phyloP scores from a whole-genome alignment of 1,284 basidiomycete species.

The Ceratobasidium sp. region DNA sequence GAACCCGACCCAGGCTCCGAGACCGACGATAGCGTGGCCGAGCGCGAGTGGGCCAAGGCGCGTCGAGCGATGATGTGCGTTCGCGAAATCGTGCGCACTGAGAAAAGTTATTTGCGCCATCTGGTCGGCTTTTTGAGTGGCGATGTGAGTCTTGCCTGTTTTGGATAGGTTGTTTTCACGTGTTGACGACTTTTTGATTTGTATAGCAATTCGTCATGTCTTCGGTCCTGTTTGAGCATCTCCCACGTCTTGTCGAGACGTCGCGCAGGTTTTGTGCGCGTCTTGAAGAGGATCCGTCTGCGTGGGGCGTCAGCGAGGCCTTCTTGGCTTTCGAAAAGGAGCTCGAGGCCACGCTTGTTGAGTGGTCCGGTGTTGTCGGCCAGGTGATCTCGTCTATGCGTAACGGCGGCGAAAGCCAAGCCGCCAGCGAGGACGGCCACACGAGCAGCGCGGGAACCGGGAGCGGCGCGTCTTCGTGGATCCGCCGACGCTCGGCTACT shows the following conservation, averaged over 20 bases:
- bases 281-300: slow-evolving; percentile 71
- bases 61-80: slow-evolving; percentile 70
- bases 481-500: slow-evolving; percentile 31
- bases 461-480: slow-evolving; percentile 40
- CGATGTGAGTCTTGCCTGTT: slow-evolving; percentile 57
- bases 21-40: slow-evolving; percentile 51
- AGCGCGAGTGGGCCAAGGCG: slow-evolving; percentile 67
- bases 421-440: slow-evolving; percentile 43
- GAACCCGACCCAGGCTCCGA: slow-evolving; percentile 49
- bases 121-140: slow-evolving; percentile 63
- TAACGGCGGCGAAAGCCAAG: slow-evolving; percentile 28
- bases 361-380: slow-evolving; percentile 74
- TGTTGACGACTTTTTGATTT: slow-evolving; percentile 8
- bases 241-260: slow-evolving; percentile 64
- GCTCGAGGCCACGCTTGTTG: slow-evolving; percentile 69
- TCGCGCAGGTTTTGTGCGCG: slow-evolving; percentile 64
- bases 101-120: slow-evolving; percentile 70
- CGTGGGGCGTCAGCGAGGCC: slow-evolving; percentile 70
- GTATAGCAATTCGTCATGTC: slow-evolving; percentile 17
- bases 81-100: slow-evolving; percentile 74
- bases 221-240: slow-evolving; percentile 66
- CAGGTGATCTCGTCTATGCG: slow-evolving; percentile 62
- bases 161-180: slow-evolving; percentile 51
- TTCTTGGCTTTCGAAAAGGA: slow-evolving; percentile 68
- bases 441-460: slow-evolving; percentile 47